These are phyloP conservation scores for Cercospora sojina DNA, from an alignment of 2,329 filamentous ascomycete species.

Conservation along the genomic window DNA sequence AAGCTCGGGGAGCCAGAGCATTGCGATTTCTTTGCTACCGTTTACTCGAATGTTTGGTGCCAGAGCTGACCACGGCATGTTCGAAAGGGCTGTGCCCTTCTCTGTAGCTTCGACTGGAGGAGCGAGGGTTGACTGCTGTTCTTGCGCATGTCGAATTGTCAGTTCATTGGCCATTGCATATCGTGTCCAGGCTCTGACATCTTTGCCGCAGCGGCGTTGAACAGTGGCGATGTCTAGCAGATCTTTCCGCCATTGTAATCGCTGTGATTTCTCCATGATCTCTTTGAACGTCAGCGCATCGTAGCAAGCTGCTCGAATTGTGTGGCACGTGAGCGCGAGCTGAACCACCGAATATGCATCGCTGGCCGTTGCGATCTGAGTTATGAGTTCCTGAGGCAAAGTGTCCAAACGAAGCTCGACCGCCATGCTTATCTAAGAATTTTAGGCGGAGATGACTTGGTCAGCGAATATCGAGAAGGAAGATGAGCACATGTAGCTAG, in stretches of 20 bases:
- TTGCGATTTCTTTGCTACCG: neutral
- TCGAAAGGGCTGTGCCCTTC: neutral
- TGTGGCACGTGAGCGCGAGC: constrained; percentile 15
- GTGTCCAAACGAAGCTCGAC: neutral
- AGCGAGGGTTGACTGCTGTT: neutral
- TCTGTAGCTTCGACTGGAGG: neutral
- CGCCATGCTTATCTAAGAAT: neutral
- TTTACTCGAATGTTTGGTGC: neutral
- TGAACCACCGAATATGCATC: constrained; percentile 17
- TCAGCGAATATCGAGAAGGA: neutral
- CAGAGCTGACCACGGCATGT: constrained; percentile 1
- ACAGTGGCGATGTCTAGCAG: constrained; percentile 15
- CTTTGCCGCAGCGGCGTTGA: constrained; percentile 7
- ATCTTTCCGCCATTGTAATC: neutral
- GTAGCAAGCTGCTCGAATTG: constrained; percentile 20
- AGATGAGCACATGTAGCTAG: neutral
- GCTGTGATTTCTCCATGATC: constrained; percentile 12
- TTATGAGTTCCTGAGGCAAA: constrained; percentile 23
- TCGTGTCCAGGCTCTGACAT: constrained; percentile 20
- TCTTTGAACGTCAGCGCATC: constrained; percentile 20
- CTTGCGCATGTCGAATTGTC: constrained; percentile 1
- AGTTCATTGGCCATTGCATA: constrained; percentile 21
- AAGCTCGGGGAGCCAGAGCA: constrained; percentile 17
- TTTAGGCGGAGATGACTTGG: neutral
- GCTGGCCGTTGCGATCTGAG: constrained; percentile 19